These are phyloP conservation scores for Juglanconis sp. DNA, from an alignment of 2,329 filamentous ascomycete species.

Conservation along the genomic window DNA sequence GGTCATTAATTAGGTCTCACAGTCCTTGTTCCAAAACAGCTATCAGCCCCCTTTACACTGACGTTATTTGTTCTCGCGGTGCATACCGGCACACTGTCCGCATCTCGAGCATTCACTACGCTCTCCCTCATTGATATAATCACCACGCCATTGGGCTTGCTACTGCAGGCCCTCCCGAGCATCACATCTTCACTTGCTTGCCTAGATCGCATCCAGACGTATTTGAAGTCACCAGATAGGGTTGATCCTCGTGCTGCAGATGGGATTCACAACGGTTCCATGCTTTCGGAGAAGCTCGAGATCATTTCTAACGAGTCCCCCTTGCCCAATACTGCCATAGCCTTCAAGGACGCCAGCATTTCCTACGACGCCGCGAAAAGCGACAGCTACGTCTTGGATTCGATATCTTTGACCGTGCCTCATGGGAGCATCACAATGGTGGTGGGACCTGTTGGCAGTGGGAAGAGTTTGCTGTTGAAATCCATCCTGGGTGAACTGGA, in stretches of 20 bases:
- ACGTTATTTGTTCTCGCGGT: not conserved
- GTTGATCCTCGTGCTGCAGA: not conserved
- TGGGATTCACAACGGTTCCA: not conserved
- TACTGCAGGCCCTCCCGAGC: not conserved
- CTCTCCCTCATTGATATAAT: not conserved
- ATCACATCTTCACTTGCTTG: not conserved
- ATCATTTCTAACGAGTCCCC: not conserved
- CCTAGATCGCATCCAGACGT: not conserved
- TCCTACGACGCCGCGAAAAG: not conserved
- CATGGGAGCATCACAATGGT: constrained; percentile 3
- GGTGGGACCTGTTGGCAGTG: constrained; percentile 13
- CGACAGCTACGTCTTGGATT: not conserved
- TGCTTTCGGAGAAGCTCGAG: not conserved
- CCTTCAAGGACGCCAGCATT: not conserved
- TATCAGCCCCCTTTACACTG: not conserved
- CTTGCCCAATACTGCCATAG: not conserved
- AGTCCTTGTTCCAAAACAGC: not conserved
- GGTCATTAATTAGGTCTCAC: too few species aligned
- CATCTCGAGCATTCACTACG: not conserved
- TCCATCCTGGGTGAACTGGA: constrained; percentile 12
- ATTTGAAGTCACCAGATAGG: not conserved
- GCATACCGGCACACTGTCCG: not conserved
- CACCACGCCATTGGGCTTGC: not conserved
- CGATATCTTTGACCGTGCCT: not conserved
- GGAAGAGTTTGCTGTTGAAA: constrained; percentile 14